Percentiles rank a stretch among this genome's conserved stretches.
phyloP scores from a whole-genome alignment of 164 flowering plant genomes.

The Brasenia schreberi region DNA sequence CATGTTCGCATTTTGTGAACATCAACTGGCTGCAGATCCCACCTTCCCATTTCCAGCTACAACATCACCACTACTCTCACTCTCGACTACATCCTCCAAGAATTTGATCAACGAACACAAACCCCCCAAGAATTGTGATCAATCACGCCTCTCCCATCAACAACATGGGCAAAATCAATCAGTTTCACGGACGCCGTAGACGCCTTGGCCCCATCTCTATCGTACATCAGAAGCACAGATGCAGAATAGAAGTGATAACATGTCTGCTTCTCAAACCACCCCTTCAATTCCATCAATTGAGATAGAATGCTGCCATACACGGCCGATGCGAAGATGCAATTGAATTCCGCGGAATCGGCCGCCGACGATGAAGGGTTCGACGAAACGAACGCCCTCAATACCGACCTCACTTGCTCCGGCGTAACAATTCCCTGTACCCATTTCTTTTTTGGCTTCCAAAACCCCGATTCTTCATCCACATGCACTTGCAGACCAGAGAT shows the following conservation, averaged over 20 bases:
- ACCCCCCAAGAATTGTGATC: slow-evolving; percentile 92
- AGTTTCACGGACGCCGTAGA: slow-evolving; percentile 34
- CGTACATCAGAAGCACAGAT: slow-evolving; percentile 63
- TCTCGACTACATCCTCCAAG: slow-evolving; percentile 37
- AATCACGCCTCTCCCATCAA: slow-evolving; percentile 57
- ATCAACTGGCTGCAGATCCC: neutral
- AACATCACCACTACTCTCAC: neutral
- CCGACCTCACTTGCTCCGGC: slow-evolving; percentile 29
- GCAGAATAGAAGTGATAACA: slow-evolving; percentile 59
- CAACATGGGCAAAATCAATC: slow-evolving; percentile 81
- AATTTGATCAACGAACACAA: slow-evolving; percentile 86
- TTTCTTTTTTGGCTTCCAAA: slow-evolving; percentile 53
- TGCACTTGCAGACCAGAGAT: slow-evolving; percentile 56
- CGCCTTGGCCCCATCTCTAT: slow-evolving; percentile 20
- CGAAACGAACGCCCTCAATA: slow-evolving; percentile 67
- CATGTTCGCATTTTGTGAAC: neutral
- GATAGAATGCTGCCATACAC: slow-evolving; percentile 73
- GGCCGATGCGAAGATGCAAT: slow-evolving; percentile 41
- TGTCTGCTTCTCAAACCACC: slow-evolving; percentile 90
- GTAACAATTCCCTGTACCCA: slow-evolving; percentile 16
- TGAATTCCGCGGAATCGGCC: slow-evolving; percentile 18
- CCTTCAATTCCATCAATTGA: slow-evolving; percentile 63
- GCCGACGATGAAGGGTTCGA: slow-evolving; percentile 21
- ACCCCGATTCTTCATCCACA: slow-evolving; percentile 27
- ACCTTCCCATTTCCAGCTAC: neutral